Evolutionary conservation across 2,329 filamentous ascomycete species (phyloP), one percentile per base, ranked within the genome.

Genomic region (Aspergillus pseudoviridinutans): DNA sequence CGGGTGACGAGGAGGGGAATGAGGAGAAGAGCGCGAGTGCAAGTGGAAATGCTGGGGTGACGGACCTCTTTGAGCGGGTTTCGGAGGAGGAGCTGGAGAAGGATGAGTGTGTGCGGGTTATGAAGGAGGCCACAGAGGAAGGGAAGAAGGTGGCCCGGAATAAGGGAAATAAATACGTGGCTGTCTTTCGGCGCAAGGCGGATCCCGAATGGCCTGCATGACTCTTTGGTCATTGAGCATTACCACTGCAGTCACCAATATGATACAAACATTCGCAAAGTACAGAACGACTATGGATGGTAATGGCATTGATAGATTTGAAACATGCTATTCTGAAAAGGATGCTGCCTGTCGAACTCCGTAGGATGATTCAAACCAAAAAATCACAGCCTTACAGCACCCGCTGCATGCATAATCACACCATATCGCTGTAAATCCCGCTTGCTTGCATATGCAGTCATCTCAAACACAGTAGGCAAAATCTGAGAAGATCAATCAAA

Each of bases 81-180:
- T 66, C 81, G 0, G 84, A 80, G 50, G 76, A 76, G 54, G 77
- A 81, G n/a, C 78, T 83, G 3, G 74, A 83, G 3, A 80, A 76
- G 7, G 83, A 81, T 56, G 79, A 76, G 10, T 88, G 87, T 66
- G 85, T 88, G 64, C 80, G 77, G 68, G 79, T 82, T 64, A 88
- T 88, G 85, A 81, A 81, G 61, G 77, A 82, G 38, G 92, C 94
- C 77, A 99, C 95, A 3, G 94, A 99, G 74, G 95, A 99, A 78
- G 91, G 92, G 35, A 97, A 96, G 80, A 99, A 99, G 79, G 94
- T 99, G 14, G 85, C 87, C 66, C 85, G 94, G 71, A 96, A 97
- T 76, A 86, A 90, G 46, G 94, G 94, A 0, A 84, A 86, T 70
- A 99, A 97, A 77, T 96, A 89, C 76, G 88, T 97, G 50, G 93